These are phyloP conservation scores for Aureobasidium sp. DNA, from an alignment of 2,329 filamentous ascomycete genomes.

Conservation along the genomic window DNA sequence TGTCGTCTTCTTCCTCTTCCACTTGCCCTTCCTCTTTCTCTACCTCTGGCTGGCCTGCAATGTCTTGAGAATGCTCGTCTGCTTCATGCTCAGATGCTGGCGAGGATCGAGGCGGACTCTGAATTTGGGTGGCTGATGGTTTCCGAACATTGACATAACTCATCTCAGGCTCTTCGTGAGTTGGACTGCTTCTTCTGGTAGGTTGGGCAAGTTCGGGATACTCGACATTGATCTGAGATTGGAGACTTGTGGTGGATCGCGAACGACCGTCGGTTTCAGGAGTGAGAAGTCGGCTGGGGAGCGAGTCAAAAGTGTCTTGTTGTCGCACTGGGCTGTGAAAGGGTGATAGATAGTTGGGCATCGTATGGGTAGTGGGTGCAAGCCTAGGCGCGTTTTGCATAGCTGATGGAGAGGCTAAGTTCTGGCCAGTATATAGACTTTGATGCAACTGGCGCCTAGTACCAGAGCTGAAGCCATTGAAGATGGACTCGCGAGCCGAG, in stretches of 20 bases:
- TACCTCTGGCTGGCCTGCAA: constrained; percentile 11
- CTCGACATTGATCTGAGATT: neutral
- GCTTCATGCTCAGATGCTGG: neutral
- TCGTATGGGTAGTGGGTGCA: neutral
- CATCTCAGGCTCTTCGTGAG: neutral
- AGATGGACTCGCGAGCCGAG: constrained; percentile 19
- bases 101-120: neutral
- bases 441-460: constrained; percentile 33
- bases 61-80: neutral
- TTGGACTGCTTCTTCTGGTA: neutral
- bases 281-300: constrained; percentile 16
- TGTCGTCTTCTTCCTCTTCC: constrained; percentile 20
- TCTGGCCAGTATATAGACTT: constrained; percentile 33
- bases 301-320: constrained; percentile 12
- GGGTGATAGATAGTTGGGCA: constrained; percentile 7
- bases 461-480: constrained; percentile 34
- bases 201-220: neutral
- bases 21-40: constrained; percentile 18
- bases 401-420: constrained; percentile 24
- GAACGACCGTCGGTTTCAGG: constrained; percentile 10
- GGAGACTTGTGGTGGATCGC: neutral
- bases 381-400: constrained; percentile 6
- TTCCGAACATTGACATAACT: constrained; percentile 21
- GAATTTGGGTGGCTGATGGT: constrained; percentile 20
- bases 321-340: constrained; percentile 14